phyloP scores from a whole-genome alignment of 2,329 filamentous ascomycete genomes.

The Phaeosphaeriaceae sp. region DNA sequence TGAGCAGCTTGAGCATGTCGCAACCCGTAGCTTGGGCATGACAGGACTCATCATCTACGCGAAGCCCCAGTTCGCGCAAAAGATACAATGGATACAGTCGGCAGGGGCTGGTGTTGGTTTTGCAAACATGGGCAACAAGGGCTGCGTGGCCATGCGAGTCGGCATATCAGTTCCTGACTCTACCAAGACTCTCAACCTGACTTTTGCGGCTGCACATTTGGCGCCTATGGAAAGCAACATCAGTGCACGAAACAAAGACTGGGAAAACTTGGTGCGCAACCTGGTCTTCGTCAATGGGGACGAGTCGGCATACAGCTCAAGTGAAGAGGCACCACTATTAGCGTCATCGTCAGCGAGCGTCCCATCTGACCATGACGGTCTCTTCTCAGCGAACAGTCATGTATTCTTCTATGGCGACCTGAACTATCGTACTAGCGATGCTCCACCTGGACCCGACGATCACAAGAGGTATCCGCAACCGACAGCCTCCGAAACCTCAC shows the following conservation, averaged over 20 bases:
- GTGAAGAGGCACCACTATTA: slow-evolving; percentile 44
- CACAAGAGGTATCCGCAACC: slow-evolving; percentile 68
- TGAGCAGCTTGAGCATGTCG: slow-evolving; percentile 72
- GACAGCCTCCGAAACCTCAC: slow-evolving; percentile 57
- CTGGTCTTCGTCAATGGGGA: slow-evolving; percentile 71
- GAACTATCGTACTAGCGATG: slow-evolving; percentile 87
- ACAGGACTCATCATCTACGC: slow-evolving; percentile 89
- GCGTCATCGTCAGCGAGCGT: slow-evolving; percentile 22
- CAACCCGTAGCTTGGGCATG: slow-evolving; percentile 82
- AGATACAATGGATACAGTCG: slow-evolving; percentile 73
- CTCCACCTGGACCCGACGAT: slow-evolving; percentile 67
- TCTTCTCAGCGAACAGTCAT: slow-evolving; percentile 79
- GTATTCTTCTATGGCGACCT: slow-evolving; percentile 91
- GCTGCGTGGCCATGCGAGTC: slow-evolving; percentile 81
- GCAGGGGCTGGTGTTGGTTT: slow-evolving; percentile 85
- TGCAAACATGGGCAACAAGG: slow-evolving; percentile 94
- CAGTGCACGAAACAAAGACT: slow-evolving; percentile 81
- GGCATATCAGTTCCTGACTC: slow-evolving; percentile 60
- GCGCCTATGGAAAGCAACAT: slow-evolving; percentile 86
- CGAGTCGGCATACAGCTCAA: slow-evolving; percentile 38
- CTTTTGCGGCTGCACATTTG: slow-evolving; percentile 87
- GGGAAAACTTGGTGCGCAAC: slow-evolving; percentile 81
- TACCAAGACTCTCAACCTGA: slow-evolving; percentile 68
- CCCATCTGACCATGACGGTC: slow-evolving; percentile 60
- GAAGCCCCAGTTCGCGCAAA: slow-evolving; percentile 64